Evolutionary conservation across 2,329 filamentous ascomycete species (phyloP), one percentile per base, ranked within the genome.

Genomic region (Diplodia mutila): DNA sequence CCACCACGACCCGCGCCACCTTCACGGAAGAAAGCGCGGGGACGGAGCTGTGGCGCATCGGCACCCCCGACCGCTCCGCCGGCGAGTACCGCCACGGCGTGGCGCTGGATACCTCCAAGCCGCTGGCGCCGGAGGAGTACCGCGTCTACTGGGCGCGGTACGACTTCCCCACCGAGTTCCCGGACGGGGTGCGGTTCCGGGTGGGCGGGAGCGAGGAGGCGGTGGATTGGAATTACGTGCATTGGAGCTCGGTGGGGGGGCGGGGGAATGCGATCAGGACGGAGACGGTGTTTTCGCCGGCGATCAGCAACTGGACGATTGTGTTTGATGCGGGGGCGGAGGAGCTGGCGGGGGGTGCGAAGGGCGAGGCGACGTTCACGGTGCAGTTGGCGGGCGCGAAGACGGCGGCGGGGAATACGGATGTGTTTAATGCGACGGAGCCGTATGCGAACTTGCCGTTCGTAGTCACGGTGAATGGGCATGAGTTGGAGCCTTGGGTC

Each of bases 161-260:
- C 71, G 87, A 90, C 72, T 90, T 86, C 73, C 79, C 82, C 0
- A 76, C 79, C 1, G 87, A 90, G 54, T 90, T 89, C 71, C 87
- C 87, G 0, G 70, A 84, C 0, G 87, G 88, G 4, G 82, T 90
- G 0, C 80, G 78, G 25, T 90, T 85, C 77, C 82, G 83, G 16
- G 83, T 90, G 1, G 87, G 87, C 11, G 75, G 83, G 72, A 84
- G 82, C 69, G 75, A 85, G 29, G 79, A 79, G 21, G 77, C 76
- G 0, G 74, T 77, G 12, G 85, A 88, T 71, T 80, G 88, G 69
- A 90, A 90, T 75, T 89, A 89, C 66, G 84, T 89, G 4, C 88
- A 90, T 73, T 90, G 87, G 88, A 85, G 84, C 67, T 86, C 87
- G 9, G 89, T 88, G 71, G 87, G 87, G 1, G 85, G 85, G 6